phyloP scores from a whole-genome alignment of 805 yeast species.

The Hemisphaericaspora nanyangensis region DNA sequence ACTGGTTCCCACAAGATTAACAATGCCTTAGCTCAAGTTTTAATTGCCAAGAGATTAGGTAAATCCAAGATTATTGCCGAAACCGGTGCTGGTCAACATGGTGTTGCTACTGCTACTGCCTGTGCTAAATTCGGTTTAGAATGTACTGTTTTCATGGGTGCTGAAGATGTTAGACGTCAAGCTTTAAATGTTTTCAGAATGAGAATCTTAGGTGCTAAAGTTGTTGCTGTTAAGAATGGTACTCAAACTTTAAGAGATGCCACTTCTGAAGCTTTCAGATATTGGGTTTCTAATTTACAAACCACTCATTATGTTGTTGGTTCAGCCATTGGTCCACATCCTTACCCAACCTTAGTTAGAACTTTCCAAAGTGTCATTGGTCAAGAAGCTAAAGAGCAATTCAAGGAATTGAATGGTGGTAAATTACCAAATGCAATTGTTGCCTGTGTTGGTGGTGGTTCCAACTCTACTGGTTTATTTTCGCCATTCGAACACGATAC shows the following conservation, averaged over 20 bases:
- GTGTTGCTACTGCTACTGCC: conserved; percentile 91
- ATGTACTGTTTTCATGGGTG: conserved; percentile 97
- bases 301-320: conserved; percentile 95
- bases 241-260: conserved; percentile 97
- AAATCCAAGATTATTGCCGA: conserved; percentile 78
- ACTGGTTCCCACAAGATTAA: conserved; percentile 88
- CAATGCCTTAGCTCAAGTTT: conserved; percentile 78
- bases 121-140: conserved; percentile 89
- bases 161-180: conserved; percentile 98
- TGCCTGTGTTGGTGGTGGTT: conserved; percentile 99
- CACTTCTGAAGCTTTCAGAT: conserved; percentile 93
- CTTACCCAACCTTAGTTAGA: conserved; percentile 96
- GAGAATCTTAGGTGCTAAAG: conserved; percentile 94
- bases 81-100: conserved; percentile 93
- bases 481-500: conserved; percentile 85
- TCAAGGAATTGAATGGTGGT: conserved; percentile 72
- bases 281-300: conserved; percentile 85
- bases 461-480: conserved; percentile 94
- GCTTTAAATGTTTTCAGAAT: conserved; percentile 97
- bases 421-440: conserved; percentile 89
- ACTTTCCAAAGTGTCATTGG: conserved; percentile 98
- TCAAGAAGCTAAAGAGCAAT: conserved; percentile 88
- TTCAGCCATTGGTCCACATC: conserved; percentile 98
- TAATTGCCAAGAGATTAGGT: conserved; percentile 75
- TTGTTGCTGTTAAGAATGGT: conserved; percentile 90